Evolutionary conservation across 2,329 filamentous ascomycete genomes (phyloP).

Genomic region (Alternaria alternata): DNA sequence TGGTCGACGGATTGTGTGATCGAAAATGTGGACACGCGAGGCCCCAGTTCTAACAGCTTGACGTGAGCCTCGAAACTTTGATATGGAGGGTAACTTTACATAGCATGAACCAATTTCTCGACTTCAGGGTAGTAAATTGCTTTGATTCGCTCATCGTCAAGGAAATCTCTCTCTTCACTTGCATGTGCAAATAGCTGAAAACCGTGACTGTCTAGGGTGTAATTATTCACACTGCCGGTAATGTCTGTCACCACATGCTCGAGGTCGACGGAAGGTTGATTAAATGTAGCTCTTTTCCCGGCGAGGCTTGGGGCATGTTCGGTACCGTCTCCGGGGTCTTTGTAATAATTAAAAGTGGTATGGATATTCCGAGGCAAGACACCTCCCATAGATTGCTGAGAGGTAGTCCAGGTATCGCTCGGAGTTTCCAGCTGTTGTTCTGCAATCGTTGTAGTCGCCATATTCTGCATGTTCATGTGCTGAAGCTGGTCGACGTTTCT

Average conservation of each 20-base stretch:
- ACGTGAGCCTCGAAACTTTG: neutral
- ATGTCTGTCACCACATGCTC: neutral
- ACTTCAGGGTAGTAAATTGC: neutral
- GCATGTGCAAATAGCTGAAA: neutral
- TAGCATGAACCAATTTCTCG: neutral
- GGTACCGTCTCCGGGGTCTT: neutral
- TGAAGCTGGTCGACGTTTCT: neutral
- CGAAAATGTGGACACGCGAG: neutral
- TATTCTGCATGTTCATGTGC: neutral
- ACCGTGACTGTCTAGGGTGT: neutral
- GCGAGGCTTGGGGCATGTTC: neutral
- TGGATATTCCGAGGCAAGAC: neutral
- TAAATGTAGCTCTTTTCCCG: neutral
- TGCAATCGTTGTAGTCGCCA: neutral
- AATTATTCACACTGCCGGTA: neutral
- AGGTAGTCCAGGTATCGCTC: neutral
- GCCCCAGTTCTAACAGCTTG: neutral
- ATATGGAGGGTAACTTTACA: neutral
- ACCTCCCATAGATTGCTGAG: neutral
- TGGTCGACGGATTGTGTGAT: neutral
- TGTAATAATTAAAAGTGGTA: neutral
- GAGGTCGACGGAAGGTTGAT: neutral
- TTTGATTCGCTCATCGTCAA: neutral
- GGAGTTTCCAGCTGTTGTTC: neutral
- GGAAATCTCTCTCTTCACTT: neutral